A percentile compares a stretch with the other conserved stretches of the same genome.
Evolutionary conservation across 2,329 filamentous ascomycete genomes (phyloP).

Genomic region (Clarireedia sp.): DNA sequence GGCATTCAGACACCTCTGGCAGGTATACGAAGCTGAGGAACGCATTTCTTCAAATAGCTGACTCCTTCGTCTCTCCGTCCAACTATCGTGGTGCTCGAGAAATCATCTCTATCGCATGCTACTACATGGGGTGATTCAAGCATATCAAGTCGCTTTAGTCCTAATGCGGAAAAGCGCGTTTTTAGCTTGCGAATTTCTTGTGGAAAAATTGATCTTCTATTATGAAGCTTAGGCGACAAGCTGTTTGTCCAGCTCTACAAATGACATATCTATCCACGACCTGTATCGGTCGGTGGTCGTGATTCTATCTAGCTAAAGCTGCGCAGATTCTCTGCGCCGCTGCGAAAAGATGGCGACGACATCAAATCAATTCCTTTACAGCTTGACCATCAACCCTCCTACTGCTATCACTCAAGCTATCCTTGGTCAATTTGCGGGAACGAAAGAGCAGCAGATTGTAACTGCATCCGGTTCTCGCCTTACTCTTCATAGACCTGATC

Average conservation of each 20-base stretch:
- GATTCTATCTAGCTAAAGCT: slow-evolving; percentile 11
- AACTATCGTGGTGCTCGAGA: not conserved
- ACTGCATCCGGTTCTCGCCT: slow-evolving; percentile 87
- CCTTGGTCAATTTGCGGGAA: slow-evolving; percentile 89
- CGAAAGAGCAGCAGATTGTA: slow-evolving; percentile 95
- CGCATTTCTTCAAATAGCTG: slow-evolving; percentile 16
- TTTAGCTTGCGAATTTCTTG: slow-evolving; percentile 9
- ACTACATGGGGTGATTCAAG: slow-evolving; percentile 6
- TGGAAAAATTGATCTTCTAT: slow-evolving; percentile 2
- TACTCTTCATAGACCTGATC: slow-evolving; percentile 78
- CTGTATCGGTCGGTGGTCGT: not conserved
- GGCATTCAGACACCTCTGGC: slow-evolving; percentile 26
- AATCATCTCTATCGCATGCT: not conserved
- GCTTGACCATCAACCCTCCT: slow-evolving; percentile 87
- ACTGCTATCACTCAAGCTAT: slow-evolving; percentile 86
- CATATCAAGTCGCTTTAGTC: slow-evolving; percentile 6
- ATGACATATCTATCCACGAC: slow-evolving; percentile 6
- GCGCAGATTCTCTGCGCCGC: slow-evolving; percentile 25
- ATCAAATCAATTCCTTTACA: slow-evolving; percentile 98
- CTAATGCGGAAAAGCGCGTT: slow-evolving; percentile 8
- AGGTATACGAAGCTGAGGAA: slow-evolving; percentile 25
- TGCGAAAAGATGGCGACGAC: slow-evolving; percentile 74
- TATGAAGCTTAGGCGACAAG: slow-evolving; percentile 14
- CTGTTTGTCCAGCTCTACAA: slow-evolving; percentile 17
- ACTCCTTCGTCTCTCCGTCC: not conserved